Percentiles rank a stretch among this genome's conserved stretches.
Evolutionary conservation across 768 basidiomycete genomes (phyloP).

Genomic region (Dioszegia crocea): DNA sequence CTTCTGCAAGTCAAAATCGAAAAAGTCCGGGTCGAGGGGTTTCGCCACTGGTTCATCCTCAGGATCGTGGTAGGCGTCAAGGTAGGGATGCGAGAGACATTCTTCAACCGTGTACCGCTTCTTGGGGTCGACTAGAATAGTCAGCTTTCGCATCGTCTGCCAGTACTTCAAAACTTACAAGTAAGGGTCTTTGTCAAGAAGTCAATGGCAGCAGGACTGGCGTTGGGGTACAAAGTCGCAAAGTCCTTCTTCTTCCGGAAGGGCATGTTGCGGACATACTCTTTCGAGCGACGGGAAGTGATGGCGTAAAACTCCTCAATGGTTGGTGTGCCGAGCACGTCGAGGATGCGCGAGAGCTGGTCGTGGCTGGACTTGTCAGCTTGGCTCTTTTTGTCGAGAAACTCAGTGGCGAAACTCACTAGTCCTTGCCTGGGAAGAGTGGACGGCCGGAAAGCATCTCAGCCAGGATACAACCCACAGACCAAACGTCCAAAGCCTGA

Average conservation of each 20-base stretch:
- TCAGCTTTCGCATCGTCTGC: not conserved
- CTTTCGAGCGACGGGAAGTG: slow-evolving; percentile 81
- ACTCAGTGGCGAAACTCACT: slow-evolving; percentile 53
- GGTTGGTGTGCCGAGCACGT: slow-evolving; percentile 93
- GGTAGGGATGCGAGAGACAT: slow-evolving; percentile 88
- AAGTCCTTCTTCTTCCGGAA: slow-evolving; percentile 86
- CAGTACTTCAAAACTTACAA: slow-evolving; percentile 48
- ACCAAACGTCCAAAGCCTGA: slow-evolving; percentile 55
- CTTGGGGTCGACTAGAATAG: slow-evolving; percentile 71
- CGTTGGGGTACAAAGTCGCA: slow-evolving; percentile 80
- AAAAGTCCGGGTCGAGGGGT: slow-evolving; percentile 93
- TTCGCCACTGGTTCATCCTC: slow-evolving; percentile 94
- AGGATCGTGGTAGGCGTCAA: slow-evolving; percentile 93
- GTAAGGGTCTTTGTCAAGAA: slow-evolving; percentile 75
- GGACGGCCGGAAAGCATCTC: slow-evolving; percentile 75
- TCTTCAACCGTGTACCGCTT: slow-evolving; percentile 93
- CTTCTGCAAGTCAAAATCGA: slow-evolving; percentile 95
- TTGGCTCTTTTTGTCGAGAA: not conserved
- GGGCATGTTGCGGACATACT: slow-evolving; percentile 90
- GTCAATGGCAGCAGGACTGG: slow-evolving; percentile 70
- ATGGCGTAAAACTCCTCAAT: slow-evolving; percentile 98
- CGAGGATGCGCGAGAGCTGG: slow-evolving; percentile 89
- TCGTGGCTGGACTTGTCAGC: slow-evolving; percentile 66
- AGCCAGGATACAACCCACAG: slow-evolving; percentile 49
- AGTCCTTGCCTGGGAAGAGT: slow-evolving; percentile 86